These are phyloP conservation scores for Colletotrichum orchidophilum DNA, from an alignment of 2,329 filamentous ascomycete genomes.

Conservation along the genomic window DNA sequence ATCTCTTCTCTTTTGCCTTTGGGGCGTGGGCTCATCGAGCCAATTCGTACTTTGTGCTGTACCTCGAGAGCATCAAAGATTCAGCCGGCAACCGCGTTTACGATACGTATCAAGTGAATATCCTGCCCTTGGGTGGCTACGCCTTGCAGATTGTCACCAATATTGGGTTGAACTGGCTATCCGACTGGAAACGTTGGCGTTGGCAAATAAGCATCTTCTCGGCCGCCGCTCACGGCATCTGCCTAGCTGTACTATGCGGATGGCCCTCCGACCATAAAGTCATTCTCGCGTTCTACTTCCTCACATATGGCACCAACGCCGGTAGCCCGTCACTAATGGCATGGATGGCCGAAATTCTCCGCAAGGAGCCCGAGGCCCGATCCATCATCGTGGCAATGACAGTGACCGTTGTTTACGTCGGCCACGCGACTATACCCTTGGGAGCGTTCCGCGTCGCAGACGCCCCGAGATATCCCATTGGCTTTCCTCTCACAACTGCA, in stretches of 20 bases:
- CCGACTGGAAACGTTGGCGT: conserved; percentile 50
- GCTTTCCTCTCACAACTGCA: conserved; percentile 47
- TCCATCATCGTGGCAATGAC: conserved; percentile 48
- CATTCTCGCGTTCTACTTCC: conserved; percentile 47
- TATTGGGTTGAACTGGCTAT: conserved; percentile 46
- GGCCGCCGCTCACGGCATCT: conserved; percentile 40
- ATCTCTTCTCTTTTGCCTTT: conserved; percentile 42
- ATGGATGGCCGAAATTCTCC: conserved; percentile 46
- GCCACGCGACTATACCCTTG: conserved; percentile 50
- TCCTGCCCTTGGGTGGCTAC: conserved; percentile 43
- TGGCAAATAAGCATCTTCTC: conserved; percentile 49
- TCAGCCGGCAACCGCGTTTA: conserved; percentile 39
- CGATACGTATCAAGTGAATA: conserved; percentile 44
- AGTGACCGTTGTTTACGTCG: conserved; percentile 49
- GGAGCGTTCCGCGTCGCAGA: conserved; percentile 47
- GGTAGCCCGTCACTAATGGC: conserved; percentile 46
- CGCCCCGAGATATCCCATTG: conserved; percentile 46
- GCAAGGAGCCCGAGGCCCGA: conserved; percentile 48
- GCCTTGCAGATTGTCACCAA: conserved; percentile 47
- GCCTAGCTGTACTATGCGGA: conserved; percentile 44
- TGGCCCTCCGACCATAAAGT: conserved; percentile 46
- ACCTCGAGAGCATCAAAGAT: conserved; percentile 42
- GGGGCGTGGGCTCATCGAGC: conserved; percentile 43
- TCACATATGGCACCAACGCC: conserved; percentile 46
- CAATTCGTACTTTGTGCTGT: conserved; percentile 47